These are phyloP conservation scores for Sugiyamaella castrensis DNA, from an alignment of 1,139 yeast species.

Conservation along the genomic window DNA sequence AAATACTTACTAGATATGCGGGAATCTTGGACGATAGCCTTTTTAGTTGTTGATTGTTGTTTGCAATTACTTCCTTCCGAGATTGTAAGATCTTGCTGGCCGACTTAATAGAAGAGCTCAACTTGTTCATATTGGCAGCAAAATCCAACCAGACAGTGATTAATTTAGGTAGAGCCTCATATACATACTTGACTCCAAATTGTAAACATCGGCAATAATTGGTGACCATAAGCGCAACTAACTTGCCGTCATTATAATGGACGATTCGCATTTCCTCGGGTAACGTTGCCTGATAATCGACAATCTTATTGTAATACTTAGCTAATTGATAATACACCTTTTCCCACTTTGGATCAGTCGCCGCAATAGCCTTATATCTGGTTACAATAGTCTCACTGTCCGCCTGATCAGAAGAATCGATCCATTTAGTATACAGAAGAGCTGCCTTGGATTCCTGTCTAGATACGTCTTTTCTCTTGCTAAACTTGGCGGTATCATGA, in stretches of 20 bases:
- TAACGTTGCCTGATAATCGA: slow-evolving; percentile 55
- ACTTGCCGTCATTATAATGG: slow-evolving; percentile 51
- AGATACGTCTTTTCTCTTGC: slow-evolving; percentile 15
- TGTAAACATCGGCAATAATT: slow-evolving; percentile 66
- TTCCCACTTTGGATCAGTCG: slow-evolving; percentile 64
- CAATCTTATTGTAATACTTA: slow-evolving; percentile 68
- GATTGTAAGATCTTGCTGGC: too few species aligned
- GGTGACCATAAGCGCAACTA: slow-evolving; percentile 62
- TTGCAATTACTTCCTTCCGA: too few species aligned
- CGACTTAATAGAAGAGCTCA: too few species aligned
- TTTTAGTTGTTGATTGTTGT: too few species aligned
- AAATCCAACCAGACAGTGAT: slow-evolving; percentile 91
- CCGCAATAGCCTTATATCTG: slow-evolving; percentile 62
- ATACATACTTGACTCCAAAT: slow-evolving; percentile 64
- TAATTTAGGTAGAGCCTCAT: slow-evolving; percentile 85
- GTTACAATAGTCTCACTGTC: slow-evolving; percentile 69
- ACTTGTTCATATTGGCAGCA: slow-evolving; percentile 43
- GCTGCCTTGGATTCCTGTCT: slow-evolving; percentile 39
- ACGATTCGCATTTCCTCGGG: slow-evolving; percentile 37
- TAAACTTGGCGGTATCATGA: slow-evolving; percentile 11
- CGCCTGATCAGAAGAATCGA: slow-evolving; percentile 82
- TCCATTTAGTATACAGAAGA: slow-evolving; percentile 82
- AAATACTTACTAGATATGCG: slow-evolving; percentile 49
- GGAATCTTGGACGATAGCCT: slow-evolving; percentile 47
- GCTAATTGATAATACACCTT: slow-evolving; percentile 81